Base-by-base conservation (phyloP, 768 basidiomycete species). In the Agaricus blazei region DNA sequence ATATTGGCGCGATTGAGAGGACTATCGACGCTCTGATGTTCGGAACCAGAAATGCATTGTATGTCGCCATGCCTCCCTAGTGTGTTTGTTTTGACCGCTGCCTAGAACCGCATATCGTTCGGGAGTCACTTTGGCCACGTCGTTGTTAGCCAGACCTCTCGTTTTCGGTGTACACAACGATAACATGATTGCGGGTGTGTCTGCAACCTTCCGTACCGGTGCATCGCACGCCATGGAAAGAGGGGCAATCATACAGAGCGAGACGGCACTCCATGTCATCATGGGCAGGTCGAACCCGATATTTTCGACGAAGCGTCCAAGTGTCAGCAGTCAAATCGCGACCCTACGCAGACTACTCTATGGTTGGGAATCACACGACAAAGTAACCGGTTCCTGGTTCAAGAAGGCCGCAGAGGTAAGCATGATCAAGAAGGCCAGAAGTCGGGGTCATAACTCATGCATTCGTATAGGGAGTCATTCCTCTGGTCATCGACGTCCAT, bases 1-100 rank as follows among this genome's bases (percentile, higher is more conserved):
- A 76, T 60, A 65, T 76, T 2, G 72, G 84, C 3, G 85, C 79
- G 14, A 59, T 88, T 7, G 70, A 83, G 11, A 75, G 81, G 48
- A 89, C 86, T 7, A 78, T 80, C 43, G 90, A 93, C 65, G 87
- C 84, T 1, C 72, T 90, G 26, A 74, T 81, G 62, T 92, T 92
- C 62, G 78, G 78, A 4, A 87, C 87, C 2, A 77, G 88, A 58
- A 80, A 90, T 67, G 83, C 86, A 34, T 65, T 90, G 90, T 90
- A 65, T 70, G 87, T 72, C 26, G 9, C 23, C 12, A 6, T 19
- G 59, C 47, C 36, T 48, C 24, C 24, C 44, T 19, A 54, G 43
- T 12, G 23, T 36, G 23, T 7, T 45, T 41, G 48, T 26, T 15
- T 42, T 61, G 37, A 59, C 52, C 52, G 29, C 37, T 37, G 19